Percentiles rank a stretch among this genome's conserved stretches.
These are phyloP conservation scores for Trebouxia sp. DNA, from an alignment of 139 green algal species.

Conservation along the genomic window DNA sequence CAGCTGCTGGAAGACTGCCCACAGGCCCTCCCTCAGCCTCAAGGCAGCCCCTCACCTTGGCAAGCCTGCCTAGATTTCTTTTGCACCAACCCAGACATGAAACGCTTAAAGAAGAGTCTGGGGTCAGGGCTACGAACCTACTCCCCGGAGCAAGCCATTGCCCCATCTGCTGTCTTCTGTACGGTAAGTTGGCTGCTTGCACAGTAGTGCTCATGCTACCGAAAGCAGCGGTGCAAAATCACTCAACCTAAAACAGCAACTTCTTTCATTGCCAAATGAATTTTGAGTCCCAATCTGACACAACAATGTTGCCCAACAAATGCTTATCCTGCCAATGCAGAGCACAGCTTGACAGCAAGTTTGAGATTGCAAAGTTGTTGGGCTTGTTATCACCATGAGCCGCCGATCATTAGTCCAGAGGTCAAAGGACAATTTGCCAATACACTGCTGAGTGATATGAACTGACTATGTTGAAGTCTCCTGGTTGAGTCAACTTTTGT, in stretches of 20 bases:
- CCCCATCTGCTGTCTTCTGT: slow-evolving; percentile 36
- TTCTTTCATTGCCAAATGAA: neutral
- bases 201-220: neutral
- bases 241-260: neutral
- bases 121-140: slow-evolving; percentile 25
- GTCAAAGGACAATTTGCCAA: too few relatives aligned
- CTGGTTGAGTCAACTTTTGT: too few relatives aligned
- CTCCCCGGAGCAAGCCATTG: slow-evolving; percentile 23
- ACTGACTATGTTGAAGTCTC: too few relatives aligned
- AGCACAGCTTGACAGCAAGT: too few relatives aligned
- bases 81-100: slow-evolving; percentile 43
- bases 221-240: neutral
- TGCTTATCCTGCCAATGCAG: neutral
- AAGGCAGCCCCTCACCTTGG: neutral
- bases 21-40: neutral
- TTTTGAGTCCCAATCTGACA: neutral
- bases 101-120: slow-evolving; percentile 20
- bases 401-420: too few relatives aligned
- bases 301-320: neutral
- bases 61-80: slow-evolving; percentile 42
- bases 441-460: too few relatives aligned
- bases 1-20: slow-evolving; percentile 50
- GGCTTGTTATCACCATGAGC: too few relatives aligned
- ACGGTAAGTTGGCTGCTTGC: neutral
- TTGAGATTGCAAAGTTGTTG: too few relatives aligned